Evolutionary conservation across 176 grass and related monocot species (phyloP), one percentile per base, ranked within the genome.

Genomic region (Elaeis guineensis): DNA sequence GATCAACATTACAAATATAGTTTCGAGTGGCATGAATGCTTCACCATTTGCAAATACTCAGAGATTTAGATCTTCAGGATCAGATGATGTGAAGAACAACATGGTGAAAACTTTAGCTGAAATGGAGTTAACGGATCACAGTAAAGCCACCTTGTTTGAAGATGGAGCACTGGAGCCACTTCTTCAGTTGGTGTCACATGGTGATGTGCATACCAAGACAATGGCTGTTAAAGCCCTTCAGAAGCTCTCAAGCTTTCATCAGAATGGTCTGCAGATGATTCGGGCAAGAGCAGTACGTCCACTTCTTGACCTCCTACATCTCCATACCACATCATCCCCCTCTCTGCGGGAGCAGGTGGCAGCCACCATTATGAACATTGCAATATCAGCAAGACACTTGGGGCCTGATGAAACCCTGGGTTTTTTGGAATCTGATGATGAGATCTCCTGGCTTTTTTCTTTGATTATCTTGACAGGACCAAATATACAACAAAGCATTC

Each of bases 71-170:
- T 58, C 25, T 58, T 25, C 56, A 58, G 56, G 56, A 25, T 24
- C 56, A 58, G 56, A 58, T 21, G 19, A 5, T 26, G 19, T 58
- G 56, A 58, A 58, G 25, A 28, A 24, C 23, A 58, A 58, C 22
- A 58, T 58, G 56, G 56, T 58, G 25, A 25, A 16, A 58, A 16
- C 22, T 25, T 58, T 58, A 58, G 56, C 56, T 58, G 56, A 58
- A 58, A 25, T 58, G 56, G 56, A 58, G 21, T 58, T 58, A 58
- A 58, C 56, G 3, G 56, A 58, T 58, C 56, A 58, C 25, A 58
- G 20, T 24, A 58, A 58, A 24, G 56, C 22, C 22, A 25, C 56
- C 20, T 58, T 58, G 56, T 58, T 58, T 58, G 25, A 25, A 58
- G 56, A 58, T 16, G 56, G 56, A 25, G 56, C 22, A 58, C 23